Conservation (phyloP, 306 rosid species). For the Cicer judaicum region DNA sequence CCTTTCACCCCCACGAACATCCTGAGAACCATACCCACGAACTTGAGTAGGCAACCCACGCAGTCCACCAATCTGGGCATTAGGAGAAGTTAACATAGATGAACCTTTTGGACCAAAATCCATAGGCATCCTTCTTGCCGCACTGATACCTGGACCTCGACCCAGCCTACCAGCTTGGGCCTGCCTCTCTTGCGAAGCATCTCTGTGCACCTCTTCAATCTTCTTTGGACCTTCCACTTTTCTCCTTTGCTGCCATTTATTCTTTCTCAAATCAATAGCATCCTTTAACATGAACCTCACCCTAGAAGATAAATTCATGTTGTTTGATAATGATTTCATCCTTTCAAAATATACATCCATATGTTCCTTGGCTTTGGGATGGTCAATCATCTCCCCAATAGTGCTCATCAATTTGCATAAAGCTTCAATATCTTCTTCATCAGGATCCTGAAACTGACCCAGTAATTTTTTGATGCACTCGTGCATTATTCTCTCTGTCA, state of each 20-base stretch:
- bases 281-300: conserved; percentile 96
- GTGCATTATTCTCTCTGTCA: conserved; percentile 97
- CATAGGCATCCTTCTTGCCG: conserved; percentile 66
- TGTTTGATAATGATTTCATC: conserved; percentile 67
- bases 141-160: conserved; percentile 70
- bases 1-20: conserved; percentile 68
- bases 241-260: conserved; percentile 93
- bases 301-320: conserved; percentile 84
- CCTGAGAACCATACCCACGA: conserved; percentile 76
- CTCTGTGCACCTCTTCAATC: conserved; percentile 97
- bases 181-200: conserved; percentile 94
- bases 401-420: conserved; percentile 97
- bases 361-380: conserved; percentile 77
- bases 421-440: conserved; percentile 95
- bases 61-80: conserved; percentile 63
- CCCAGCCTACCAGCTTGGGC: conserved; percentile 69
- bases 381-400: conserved; percentile 96
- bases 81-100: conserved; percentile 58
- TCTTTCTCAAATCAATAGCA: conserved; percentile 81
- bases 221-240: conserved; percentile 97
- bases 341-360: conserved; percentile 82
- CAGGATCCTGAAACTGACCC: conserved; percentile 79
- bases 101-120: conserved; percentile 79
- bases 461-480: conserved; percentile 78
- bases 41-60: conserved; percentile 65